These are phyloP conservation scores for Raddia distichophylla DNA, from an alignment of 176 grass and related monocot species.

Conservation along the genomic window DNA sequence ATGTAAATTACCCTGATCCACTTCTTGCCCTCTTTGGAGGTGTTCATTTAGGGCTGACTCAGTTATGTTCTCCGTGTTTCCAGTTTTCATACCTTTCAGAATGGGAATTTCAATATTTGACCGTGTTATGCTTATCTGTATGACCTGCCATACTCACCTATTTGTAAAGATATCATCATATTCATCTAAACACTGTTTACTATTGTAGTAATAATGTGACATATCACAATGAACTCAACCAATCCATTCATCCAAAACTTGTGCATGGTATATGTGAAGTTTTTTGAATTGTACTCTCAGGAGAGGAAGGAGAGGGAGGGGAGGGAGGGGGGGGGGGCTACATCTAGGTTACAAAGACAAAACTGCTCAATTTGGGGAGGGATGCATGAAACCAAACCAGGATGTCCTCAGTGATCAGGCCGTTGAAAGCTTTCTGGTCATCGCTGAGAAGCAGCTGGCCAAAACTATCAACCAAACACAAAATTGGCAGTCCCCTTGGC, in stretches of 20 bases:
- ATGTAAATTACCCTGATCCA: neutral
- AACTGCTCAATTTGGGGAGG: too few relatives aligned
- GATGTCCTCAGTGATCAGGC: too few relatives aligned
- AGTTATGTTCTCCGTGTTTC: conserved; percentile 1
- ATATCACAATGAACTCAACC: neutral
- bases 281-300: too few relatives aligned
- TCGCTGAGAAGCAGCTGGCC: too few relatives aligned
- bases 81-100: conserved; percentile 5
- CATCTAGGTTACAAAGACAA: too few relatives aligned
- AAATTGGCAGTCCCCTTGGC: too few relatives aligned
- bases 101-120: neutral
- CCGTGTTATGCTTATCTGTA: neutral
- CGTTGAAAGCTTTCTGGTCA: too few relatives aligned
- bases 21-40: neutral
- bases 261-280: neutral
- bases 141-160: neutral
- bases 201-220: neutral
- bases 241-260: conserved; percentile 8
- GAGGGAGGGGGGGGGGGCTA: too few relatives aligned
- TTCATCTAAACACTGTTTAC: neutral
- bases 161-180: conserved; percentile 10
- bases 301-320: too few relatives aligned
- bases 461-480: too few relatives aligned
- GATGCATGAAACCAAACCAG: too few relatives aligned
- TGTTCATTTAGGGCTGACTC: neutral